Evolutionary conservation across 1,284 basidiomycete species (phyloP).

Genomic region (Bondarzewia mesenterica): DNA sequence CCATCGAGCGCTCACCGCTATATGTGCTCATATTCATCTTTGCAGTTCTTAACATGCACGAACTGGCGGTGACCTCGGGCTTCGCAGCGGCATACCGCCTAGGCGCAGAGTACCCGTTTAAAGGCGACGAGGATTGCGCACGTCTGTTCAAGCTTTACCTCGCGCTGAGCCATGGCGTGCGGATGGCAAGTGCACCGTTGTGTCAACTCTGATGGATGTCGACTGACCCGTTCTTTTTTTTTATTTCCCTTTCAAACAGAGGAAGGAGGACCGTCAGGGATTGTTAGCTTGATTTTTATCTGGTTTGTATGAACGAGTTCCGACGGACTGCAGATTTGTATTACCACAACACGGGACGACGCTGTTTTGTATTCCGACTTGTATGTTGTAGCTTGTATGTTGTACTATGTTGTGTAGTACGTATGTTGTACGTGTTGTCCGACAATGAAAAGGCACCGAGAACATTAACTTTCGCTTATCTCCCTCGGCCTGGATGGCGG

Average conservation of each 20-base stretch:
- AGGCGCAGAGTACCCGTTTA: conserved; percentile 43
- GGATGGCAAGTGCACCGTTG: conserved; percentile 23
- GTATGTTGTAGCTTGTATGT: too few relatives aligned
- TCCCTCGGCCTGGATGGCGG: too few relatives aligned
- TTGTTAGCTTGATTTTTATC: neutral
- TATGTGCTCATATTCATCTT: conserved; percentile 6
- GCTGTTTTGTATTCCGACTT: too few relatives aligned
- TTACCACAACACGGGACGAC: too few relatives aligned
- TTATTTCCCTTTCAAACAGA: neutral
- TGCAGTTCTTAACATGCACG: conserved; percentile 42
- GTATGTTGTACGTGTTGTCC: too few relatives aligned
- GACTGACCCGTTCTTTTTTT: neutral
- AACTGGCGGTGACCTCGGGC: conserved; percentile 51
- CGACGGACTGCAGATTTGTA: too few relatives aligned
- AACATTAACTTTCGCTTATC: too few relatives aligned
- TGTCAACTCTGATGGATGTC: neutral
- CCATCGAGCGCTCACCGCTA: conserved; percentile 3
- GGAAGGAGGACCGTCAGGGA: conserved; percentile 5
- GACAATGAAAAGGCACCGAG: too few relatives aligned
- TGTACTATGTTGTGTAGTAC: too few relatives aligned
- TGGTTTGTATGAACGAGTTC: too few relatives aligned
- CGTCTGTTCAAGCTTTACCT: conserved; percentile 41
- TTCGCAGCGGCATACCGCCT: conserved; percentile 52
- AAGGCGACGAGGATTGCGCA: conserved; percentile 32
- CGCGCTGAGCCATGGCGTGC: conserved; percentile 27